Evolutionary conservation across 1,284 basidiomycete genomes (phyloP).

Genomic region (Leccinum griseonigrum): DNA sequence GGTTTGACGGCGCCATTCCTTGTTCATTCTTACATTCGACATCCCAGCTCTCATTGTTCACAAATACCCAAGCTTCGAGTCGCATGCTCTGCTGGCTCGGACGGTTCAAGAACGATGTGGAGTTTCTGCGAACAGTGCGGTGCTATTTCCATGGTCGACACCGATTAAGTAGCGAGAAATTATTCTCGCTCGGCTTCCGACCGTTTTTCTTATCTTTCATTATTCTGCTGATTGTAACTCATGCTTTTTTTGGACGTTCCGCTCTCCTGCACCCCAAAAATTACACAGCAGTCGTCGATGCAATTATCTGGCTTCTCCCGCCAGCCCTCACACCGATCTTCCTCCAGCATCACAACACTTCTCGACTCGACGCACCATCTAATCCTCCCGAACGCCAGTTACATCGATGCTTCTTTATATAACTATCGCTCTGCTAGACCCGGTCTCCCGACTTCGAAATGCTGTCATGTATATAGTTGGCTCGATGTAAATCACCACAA

Average conservation of each 20-base stretch:
- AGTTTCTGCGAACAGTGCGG: slow-evolving; percentile 83
- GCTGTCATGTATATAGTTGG: slow-evolving; percentile 32
- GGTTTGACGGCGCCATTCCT: slow-evolving; percentile 12
- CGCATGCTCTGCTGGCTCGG: slow-evolving; percentile 58
- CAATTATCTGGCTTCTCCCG: slow-evolving; percentile 10
- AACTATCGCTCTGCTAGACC: slow-evolving; percentile 20
- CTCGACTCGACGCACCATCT: slow-evolving; percentile 21
- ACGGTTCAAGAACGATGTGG: slow-evolving; percentile 76
- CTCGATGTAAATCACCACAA: slow-evolving; percentile 28
- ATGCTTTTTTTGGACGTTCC: slow-evolving; percentile 23
- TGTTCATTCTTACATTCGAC: slow-evolving; percentile 10
- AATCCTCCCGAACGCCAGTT: slow-evolving; percentile 16
- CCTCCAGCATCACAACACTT: slow-evolving; percentile 12
- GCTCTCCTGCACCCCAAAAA: slow-evolving; percentile 23
- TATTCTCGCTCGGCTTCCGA: slow-evolving; percentile 5
- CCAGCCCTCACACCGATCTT: slow-evolving; percentile 13
- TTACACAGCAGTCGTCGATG: slow-evolving; percentile 21
- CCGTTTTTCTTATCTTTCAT: slow-evolving; percentile 32
- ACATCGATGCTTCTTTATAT: slow-evolving; percentile 19
- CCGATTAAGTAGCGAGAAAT: slow-evolving; percentile 43
- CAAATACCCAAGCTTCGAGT: slow-evolving; percentile 76
- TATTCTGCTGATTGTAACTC: slow-evolving; percentile 35
- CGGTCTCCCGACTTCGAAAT: slow-evolving; percentile 22
- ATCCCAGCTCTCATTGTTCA: slow-evolving; percentile 58
- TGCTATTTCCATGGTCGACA: slow-evolving; percentile 82